Percentiles rank a stretch among this genome's conserved stretches.
Evolutionary conservation across 805 yeast species (phyloP).

Genomic region (Wilhelminamyces savonicus): DNA sequence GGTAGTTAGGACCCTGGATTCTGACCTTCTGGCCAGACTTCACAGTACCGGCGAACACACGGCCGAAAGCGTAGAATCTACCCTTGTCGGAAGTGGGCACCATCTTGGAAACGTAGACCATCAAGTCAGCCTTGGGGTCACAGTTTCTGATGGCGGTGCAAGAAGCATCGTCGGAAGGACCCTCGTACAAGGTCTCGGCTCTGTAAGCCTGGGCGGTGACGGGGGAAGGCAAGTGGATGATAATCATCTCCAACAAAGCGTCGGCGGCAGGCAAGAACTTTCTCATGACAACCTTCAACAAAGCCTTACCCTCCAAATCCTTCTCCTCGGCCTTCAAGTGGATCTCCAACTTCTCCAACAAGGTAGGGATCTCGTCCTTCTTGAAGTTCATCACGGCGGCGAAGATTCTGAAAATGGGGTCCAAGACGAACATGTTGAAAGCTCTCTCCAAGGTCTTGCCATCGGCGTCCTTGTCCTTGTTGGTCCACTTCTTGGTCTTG

Average conservation of each 20-base stretch:
- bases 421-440: slow-evolving; percentile 97
- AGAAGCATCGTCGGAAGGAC: slow-evolving; percentile 90
- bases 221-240: slow-evolving; percentile 98
- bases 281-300: slow-evolving; percentile 97
- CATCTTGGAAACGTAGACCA: slow-evolving; percentile 99
- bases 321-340: slow-evolving; percentile 92
- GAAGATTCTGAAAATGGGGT: slow-evolving; percentile 98
- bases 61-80: slow-evolving; percentile 99
- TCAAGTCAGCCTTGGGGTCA: slow-evolving; percentile 96
- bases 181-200: slow-evolving; percentile 98
- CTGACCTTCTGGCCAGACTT: slow-evolving; percentile 98
- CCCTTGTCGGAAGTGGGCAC: slow-evolving; percentile 99
- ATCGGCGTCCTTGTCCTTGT: slow-evolving; percentile 90
- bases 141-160: slow-evolving; percentile 94
- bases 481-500: slow-evolving; percentile 99
- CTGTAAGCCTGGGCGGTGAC: slow-evolving; percentile 98
- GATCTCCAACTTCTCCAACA: slow-evolving; percentile 92
- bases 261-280: slow-evolving; percentile 99
- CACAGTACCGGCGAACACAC: slow-evolving; percentile 99
- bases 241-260: slow-evolving; percentile 98
- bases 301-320: slow-evolving; percentile 98
- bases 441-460: slow-evolving; percentile 98
- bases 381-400: slow-evolving; percentile 98
- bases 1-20: slow-evolving; percentile 99
- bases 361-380: slow-evolving; percentile 91